A percentile compares a stretch with the other conserved stretches of the same genome.
phyloP scores from a whole-genome alignment of 2,329 filamentous ascomycete genomes.

The Xylariaceae sp. region DNA sequence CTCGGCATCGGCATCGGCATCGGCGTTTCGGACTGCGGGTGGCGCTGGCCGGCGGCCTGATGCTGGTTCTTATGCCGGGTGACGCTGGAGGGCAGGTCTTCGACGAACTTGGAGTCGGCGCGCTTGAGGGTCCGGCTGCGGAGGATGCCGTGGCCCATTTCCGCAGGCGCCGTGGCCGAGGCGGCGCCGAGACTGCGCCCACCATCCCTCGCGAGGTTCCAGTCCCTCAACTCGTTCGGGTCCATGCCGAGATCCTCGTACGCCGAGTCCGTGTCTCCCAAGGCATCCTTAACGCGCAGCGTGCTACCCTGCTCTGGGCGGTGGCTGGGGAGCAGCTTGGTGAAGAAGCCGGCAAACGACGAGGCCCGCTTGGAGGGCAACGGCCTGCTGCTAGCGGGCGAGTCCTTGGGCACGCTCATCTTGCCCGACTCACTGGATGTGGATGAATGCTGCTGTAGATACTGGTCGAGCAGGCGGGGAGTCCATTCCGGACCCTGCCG shows the following conservation, averaged over 20 bases:
- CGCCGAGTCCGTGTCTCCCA: constrained; percentile 14
- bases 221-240: constrained; percentile 19
- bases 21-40: background rate
- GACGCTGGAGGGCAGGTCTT: constrained; percentile 2
- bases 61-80: background rate
- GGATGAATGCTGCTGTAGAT: background rate
- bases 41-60: background rate
- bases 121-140: background rate
- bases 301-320: constrained; percentile 45
- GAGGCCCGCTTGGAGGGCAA: constrained; percentile 12
- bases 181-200: background rate
- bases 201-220: constrained; percentile 21
- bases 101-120: constrained; percentile 1
- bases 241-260: constrained; percentile 15
- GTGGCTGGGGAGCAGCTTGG: constrained; percentile 39
- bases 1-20: background rate
- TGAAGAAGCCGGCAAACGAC: constrained; percentile 34
- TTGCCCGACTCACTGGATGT: background rate
- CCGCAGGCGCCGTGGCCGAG: background rate
- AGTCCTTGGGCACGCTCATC: constrained; percentile 10
- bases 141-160: background rate
- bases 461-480: constrained; percentile 5
- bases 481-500: constrained; percentile 4
- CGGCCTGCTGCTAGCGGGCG: constrained; percentile 1
- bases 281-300: constrained; percentile 20